These are phyloP conservation scores for Inga oerstediana DNA, from an alignment of 306 rosid species.

Conservation along the genomic window DNA sequence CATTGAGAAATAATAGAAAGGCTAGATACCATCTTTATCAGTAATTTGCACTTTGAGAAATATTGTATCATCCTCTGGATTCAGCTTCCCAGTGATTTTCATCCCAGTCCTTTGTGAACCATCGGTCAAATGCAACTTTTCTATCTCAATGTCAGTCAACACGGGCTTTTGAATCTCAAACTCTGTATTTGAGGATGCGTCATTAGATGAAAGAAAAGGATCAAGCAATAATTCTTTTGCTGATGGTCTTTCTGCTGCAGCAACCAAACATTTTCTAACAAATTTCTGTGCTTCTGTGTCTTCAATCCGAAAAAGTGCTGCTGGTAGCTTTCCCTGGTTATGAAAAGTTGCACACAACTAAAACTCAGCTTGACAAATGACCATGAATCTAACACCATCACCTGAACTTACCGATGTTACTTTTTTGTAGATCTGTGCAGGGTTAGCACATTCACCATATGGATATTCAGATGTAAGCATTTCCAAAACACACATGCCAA, in stretches of 20 bases:
- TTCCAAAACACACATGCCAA: constrained; percentile 96
- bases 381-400: constrained; percentile 10
- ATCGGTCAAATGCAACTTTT: constrained; percentile 47
- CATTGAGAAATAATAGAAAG: constrained; percentile 1
- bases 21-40: constrained; percentile 63
- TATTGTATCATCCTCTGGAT: constrained; percentile 70
- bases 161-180: constrained; percentile 62
- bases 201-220: constrained; percentile 61
- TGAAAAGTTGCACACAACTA: constrained; percentile 24
- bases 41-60: constrained; percentile 79
- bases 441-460: constrained; percentile 76
- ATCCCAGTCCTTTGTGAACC: constrained; percentile 54
- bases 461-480: constrained; percentile 88
- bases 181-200: constrained; percentile 36
- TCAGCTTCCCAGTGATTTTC: constrained; percentile 90
- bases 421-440: constrained; percentile 95
- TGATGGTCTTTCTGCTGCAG: constrained; percentile 63
- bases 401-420: constrained; percentile 73
- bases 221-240: constrained; percentile 76
- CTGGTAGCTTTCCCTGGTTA: constrained; percentile 85
- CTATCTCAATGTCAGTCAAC: constrained; percentile 65
- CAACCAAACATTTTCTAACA: constrained; percentile 68
- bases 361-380: constrained; percentile 11
- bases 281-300: constrained; percentile 67
- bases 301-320: constrained; percentile 63